These are phyloP conservation scores for Stenogyne calaminthoides DNA, from an alignment of 305 asterid genomes.

Conservation along the genomic window DNA sequence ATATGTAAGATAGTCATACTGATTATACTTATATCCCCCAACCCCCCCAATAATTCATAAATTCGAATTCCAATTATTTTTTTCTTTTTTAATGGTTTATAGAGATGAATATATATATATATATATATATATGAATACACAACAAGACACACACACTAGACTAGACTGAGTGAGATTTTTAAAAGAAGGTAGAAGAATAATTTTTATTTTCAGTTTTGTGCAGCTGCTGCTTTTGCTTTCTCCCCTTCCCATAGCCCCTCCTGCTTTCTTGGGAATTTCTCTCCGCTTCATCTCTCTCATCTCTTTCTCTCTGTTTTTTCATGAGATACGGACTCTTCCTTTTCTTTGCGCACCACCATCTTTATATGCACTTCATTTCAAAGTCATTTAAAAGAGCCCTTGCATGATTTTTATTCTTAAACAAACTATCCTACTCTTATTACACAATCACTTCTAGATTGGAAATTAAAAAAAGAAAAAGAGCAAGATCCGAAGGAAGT, in stretches of 20 bases:
- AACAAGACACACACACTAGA: conserved; percentile 19
- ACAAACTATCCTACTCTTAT: too few relatives aligned
- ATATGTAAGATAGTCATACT: conserved; percentile 53
- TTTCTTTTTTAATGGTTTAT: too few relatives aligned
- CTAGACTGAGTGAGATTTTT: background rate
- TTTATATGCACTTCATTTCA: conserved; percentile 54
- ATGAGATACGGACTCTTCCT: conserved; percentile 49
- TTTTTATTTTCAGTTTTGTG: conserved; percentile 18
- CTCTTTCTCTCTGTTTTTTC: conserved; percentile 21
- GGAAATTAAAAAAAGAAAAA: too few relatives aligned
- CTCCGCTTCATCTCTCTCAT: conserved; percentile 41
- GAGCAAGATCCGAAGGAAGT: background rate
- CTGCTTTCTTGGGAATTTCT: conserved; percentile 64
- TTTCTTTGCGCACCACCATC: conserved; percentile 76
- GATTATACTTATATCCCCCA: conserved; percentile 55
- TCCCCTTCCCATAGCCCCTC: conserved; percentile 84
- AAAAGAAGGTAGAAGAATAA: background rate
- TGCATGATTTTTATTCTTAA: conserved; percentile 49
- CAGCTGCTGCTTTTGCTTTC: conserved; percentile 27
- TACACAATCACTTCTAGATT: background rate
- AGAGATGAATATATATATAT: too few relatives aligned
- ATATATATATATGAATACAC: too few relatives aligned
- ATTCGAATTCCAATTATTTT: background rate
- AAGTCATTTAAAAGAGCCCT: conserved; percentile 41
- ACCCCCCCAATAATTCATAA: conserved; percentile 37